A percentile compares a stretch with the other conserved stretches of the same genome.
phyloP scores from a whole-genome alignment of 345 rosid genomes.

The Bruguiera sexangula region DNA sequence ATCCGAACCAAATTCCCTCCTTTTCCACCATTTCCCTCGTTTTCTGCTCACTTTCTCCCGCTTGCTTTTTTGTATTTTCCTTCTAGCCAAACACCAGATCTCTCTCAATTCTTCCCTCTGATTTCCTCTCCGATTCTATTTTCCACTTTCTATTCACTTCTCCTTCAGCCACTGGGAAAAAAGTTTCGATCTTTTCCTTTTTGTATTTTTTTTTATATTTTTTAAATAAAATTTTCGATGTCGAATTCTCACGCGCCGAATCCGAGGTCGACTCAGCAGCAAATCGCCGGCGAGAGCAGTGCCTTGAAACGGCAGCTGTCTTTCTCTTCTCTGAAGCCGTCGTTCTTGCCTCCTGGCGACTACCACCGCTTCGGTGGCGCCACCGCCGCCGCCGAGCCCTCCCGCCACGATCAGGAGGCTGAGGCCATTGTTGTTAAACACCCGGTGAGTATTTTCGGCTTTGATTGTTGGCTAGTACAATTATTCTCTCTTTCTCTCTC shows the following conservation, averaged over 20 bases:
- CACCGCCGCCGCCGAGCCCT: slow-evolving; percentile 18
- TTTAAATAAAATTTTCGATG: slow-evolving; percentile 26
- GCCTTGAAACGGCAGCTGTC: slow-evolving; percentile 51
- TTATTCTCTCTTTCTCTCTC: not conserved
- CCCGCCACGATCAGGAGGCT: slow-evolving; percentile 43
- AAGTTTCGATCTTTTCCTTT: slow-evolving; percentile 8
- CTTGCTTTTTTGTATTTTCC: slow-evolving; percentile 45
- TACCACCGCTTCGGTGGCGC: slow-evolving; percentile 62
- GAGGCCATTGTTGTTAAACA: slow-evolving; percentile 64
- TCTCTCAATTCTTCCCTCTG: slow-evolving; percentile 18
- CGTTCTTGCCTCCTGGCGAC: slow-evolving; percentile 60
- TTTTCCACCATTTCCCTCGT: slow-evolving; percentile 54
- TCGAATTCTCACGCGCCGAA: slow-evolving; percentile 42
- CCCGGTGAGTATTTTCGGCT: slow-evolving; percentile 43
- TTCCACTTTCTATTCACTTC: not conserved
- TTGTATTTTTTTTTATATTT: slow-evolving; percentile 1
- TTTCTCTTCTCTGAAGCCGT: slow-evolving; percentile 64
- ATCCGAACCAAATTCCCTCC: slow-evolving; percentile 93
- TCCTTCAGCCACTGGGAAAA: not conserved
- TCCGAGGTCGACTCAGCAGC: slow-evolving; percentile 28
- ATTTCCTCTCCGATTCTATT: slow-evolving; percentile 16
- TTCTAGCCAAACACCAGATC: slow-evolving; percentile 39
- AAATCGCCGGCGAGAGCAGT: not conserved
- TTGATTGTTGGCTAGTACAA: too few species aligned
- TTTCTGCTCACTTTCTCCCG: slow-evolving; percentile 49